These are phyloP conservation scores for Paratinospora sagittata DNA, from an alignment of 164 flowering plant genomes.

Conservation along the genomic window DNA sequence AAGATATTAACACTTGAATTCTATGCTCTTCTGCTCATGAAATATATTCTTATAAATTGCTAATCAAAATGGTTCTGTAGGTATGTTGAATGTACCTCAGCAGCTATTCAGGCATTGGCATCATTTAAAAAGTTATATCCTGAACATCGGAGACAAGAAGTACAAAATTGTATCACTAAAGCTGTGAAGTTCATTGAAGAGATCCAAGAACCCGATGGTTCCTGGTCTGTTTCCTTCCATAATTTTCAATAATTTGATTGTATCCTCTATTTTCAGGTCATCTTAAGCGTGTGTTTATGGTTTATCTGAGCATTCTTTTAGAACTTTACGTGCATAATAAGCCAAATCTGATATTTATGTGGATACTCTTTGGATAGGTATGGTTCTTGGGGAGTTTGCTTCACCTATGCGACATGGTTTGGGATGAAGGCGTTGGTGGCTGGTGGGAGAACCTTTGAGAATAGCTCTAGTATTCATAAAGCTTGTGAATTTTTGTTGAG, in stretches of 20 bases:
- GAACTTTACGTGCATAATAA: not conserved
- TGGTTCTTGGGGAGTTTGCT: conserved; percentile 67
- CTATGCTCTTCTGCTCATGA: not conserved
- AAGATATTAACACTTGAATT: conserved; percentile 32
- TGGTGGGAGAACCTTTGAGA: conserved; percentile 35
- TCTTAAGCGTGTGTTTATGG: not conserved
- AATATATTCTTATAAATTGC: not conserved
- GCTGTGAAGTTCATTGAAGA: conserved; percentile 61
- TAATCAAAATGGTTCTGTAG: conserved; percentile 30
- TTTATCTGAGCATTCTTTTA: not conserved
- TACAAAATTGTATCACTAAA: conserved; percentile 53
- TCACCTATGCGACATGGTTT: conserved; percentile 56
- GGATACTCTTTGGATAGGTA: conserved; percentile 33
- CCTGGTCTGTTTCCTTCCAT: conserved; percentile 60
- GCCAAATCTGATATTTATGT: not conserved
- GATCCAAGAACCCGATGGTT: conserved; percentile 76
- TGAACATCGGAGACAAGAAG: conserved; percentile 61
- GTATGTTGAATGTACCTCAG: conserved; percentile 95
- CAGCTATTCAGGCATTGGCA: conserved; percentile 78
- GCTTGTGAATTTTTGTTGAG: conserved; percentile 47
- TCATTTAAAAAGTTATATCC: conserved; percentile 64
- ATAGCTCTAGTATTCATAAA: conserved; percentile 29
- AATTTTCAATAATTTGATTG: not conserved
- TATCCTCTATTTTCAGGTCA: not conserved
- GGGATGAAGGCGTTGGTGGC: conserved; percentile 42